Evolutionary conservation across 2,329 filamentous ascomycete species (phyloP), one percentile per base, ranked within the genome.

Genomic region (Claviceps sorghi): DNA sequence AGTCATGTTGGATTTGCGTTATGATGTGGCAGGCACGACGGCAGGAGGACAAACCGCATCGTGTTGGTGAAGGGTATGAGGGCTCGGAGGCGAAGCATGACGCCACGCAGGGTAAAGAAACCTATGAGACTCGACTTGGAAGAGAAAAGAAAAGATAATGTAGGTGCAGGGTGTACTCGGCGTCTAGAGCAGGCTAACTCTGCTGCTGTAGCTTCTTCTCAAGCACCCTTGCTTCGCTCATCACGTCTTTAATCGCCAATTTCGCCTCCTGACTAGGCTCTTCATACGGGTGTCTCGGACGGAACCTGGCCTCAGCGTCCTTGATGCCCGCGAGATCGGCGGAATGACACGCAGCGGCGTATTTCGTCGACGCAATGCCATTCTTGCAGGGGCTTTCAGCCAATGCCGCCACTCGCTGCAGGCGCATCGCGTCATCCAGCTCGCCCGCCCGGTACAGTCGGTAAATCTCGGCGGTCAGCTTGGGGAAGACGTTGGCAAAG

Each of bases 401-500:
- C 55, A 57, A 34, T 4, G 55, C 55, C 8, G 53, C 55, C 22
- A 55, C 32, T 15, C 41, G 29, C 29, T 56, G 54, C 45, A 53
- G 43, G 34, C 42, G 29, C 48, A 52, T 51, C 19, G 54, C 54
- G 29, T 49, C 49, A 1, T 52, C 36, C 17, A 15, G 5, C 10
- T 40, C 10, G 15, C 54, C 54, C n/a, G 26, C 50, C 34, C 13
- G n/a, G 26, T 51, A 53, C 1, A 54, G 46, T n/a, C 48, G 36
- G 41, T 54, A 56, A 22, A 54, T 53, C 41, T 53, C 51, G 4
- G 54, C 45, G 3, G 81, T 70, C 0, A 76, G 72, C 60, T 72
- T 74, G 9, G 79, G 80, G 58, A 77, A 80, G 2, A 83, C 67
- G 56, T 84, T 84, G 29, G 73, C 81, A 55, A 83, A 77, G 3